These are phyloP conservation scores for Talaromyces wortmannii DNA, from an alignment of 495 filamentous ascomycete species.

Conservation along the genomic window DNA sequence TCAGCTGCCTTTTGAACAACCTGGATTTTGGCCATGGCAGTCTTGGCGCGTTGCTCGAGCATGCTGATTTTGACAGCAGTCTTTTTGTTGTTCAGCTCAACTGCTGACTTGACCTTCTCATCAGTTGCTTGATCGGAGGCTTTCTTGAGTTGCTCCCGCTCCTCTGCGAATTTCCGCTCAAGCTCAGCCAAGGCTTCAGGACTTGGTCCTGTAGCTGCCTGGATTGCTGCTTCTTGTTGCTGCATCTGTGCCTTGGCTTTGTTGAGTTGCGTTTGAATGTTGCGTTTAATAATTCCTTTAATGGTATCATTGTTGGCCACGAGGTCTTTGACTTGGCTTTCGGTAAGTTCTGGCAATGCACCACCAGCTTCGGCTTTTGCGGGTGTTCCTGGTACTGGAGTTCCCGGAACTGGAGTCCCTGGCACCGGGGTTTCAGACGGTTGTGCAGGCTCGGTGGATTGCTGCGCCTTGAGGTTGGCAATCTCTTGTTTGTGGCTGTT, in stretches of 20 bases:
- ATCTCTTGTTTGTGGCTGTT: conserved; percentile 51
- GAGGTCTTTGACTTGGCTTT: conserved; percentile 58
- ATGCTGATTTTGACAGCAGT: conserved; percentile 69
- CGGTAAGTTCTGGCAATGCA: conserved; percentile 34
- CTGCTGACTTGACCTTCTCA: conserved; percentile 37
- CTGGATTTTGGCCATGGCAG: conserved; percentile 61
- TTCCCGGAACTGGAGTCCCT: conserved; percentile 16
- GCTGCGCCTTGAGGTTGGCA: conserved; percentile 55
- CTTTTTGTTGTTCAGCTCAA: conserved; percentile 51
- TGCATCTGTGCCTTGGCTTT: conserved; percentile 51
- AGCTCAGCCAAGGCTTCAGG: conserved; percentile 25
- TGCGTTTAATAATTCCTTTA: conserved; percentile 57
- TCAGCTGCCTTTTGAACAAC: conserved; percentile 71
- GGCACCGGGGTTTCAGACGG: conserved; percentile 19
- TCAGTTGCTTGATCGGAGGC: conserved; percentile 33
- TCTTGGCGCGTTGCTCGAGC: conserved; percentile 61
- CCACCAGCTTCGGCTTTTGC: conserved; percentile 20
- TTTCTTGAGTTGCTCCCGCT: conserved; percentile 59
- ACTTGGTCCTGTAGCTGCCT: conserved; percentile 11
- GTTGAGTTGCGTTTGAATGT: conserved; percentile 54
- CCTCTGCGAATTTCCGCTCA: conserved; percentile 44
- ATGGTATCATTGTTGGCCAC: conserved; percentile 58
- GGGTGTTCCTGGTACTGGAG: conserved; percentile 27
- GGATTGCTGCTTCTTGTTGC: conserved; percentile 30
- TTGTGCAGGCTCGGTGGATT: conserved; percentile 35